These are phyloP conservation scores for Lipomyces sp. DNA, from an alignment of 805 yeast species.

Conservation along the genomic window DNA sequence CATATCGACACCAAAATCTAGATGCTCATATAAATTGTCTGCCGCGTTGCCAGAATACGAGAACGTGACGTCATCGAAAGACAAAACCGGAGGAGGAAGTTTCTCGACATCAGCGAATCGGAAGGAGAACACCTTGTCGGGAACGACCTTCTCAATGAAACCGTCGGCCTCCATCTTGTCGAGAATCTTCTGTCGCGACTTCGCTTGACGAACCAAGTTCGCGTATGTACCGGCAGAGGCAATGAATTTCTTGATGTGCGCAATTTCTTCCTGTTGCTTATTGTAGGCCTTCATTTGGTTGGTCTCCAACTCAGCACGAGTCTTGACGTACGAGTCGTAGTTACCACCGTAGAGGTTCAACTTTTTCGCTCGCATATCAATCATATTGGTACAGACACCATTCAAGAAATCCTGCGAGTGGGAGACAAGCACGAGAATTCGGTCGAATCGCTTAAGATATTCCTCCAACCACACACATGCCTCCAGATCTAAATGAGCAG, in stretches of 20 bases:
- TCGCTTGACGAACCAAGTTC: constrained; percentile 96
- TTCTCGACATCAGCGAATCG: constrained; percentile 94
- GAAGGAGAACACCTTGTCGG: constrained; percentile 92
- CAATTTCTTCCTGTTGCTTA: constrained; percentile 98
- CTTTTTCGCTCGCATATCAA: constrained; percentile 87
- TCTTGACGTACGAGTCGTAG: constrained; percentile 95
- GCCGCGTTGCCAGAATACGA: constrained; percentile 75
- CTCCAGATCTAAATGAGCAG: constrained; percentile 98
- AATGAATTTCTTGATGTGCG: constrained; percentile 96
- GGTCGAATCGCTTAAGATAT: constrained; percentile 91
- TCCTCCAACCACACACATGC: constrained; percentile 99
- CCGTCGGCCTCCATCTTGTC: constrained; percentile 99
- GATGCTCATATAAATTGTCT: constrained; percentile 84
- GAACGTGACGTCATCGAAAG: constrained; percentile 93
- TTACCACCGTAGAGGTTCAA: constrained; percentile 91
- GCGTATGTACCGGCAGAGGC: constrained; percentile 99
- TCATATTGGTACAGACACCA: constrained; percentile 98
- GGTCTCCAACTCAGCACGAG: constrained; percentile 90
- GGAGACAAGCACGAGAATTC: constrained; percentile 90
- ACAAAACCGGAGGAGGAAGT: constrained; percentile 97
- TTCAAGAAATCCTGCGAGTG: constrained; percentile 99
- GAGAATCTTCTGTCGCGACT: constrained; percentile 97
- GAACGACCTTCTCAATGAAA: constrained; percentile 82
- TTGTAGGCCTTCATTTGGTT: constrained; percentile 97
- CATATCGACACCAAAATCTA: constrained; percentile 99